Percentiles rank a stretch among this genome's conserved stretches.
Conservation (phyloP, 2,329 filamentous ascomycete genomes). For the Verticillium nonalfalfae region DNA sequence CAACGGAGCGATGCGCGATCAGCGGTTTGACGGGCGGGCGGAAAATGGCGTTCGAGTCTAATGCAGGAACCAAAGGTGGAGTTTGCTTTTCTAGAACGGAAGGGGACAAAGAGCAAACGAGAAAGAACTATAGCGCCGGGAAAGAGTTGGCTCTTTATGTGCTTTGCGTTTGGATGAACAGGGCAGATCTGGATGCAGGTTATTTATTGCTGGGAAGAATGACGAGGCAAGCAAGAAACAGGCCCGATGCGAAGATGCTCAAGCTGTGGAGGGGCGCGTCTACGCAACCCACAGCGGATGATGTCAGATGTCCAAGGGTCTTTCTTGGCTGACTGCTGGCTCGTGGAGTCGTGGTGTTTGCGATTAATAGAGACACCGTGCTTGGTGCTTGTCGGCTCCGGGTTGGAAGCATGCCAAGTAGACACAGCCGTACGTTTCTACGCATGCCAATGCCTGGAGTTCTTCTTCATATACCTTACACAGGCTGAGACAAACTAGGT, state of each 20-base stretch:
- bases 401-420: too few species aligned
- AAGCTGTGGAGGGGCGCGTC: neutral
- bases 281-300: neutral
- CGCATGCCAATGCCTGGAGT: too few species aligned
- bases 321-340: neutral
- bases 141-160: neutral
- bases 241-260: neutral
- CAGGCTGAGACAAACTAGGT: too few species aligned
- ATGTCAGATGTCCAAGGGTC: neutral
- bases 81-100: neutral
- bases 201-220: neutral
- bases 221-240: neutral
- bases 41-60: neutral
- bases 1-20: neutral
- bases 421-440: too few species aligned
- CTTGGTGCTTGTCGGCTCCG: neutral
- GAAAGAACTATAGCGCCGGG: neutral
- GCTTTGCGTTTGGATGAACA: neutral
- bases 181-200: neutral
- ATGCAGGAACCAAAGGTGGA: slow-evolving; percentile 1
- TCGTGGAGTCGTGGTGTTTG: neutral
- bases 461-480: too few species aligned
- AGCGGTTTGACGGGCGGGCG: neutral
- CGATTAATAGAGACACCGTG: neutral
- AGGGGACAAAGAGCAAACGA: neutral